Conservation (phyloP, 441 rosid genomes). For the Breynia disticha region DNA sequence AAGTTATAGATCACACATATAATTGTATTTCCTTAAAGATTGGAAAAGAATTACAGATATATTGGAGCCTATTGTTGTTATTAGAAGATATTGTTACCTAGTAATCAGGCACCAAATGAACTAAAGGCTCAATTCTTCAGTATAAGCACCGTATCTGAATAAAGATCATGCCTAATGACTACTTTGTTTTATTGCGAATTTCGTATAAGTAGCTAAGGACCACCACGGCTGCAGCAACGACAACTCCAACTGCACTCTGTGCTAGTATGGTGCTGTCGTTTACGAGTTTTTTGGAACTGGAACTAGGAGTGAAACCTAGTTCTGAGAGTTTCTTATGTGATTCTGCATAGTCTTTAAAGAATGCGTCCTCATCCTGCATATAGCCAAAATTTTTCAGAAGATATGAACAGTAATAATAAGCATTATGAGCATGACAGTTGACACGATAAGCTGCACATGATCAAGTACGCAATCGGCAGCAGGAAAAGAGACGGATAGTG, state of each 20-base stretch:
- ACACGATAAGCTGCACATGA: too few species aligned
- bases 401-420: too few species aligned
- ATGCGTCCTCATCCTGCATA: conserved; percentile 69
- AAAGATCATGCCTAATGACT: conserved; percentile 14
- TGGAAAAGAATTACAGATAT: too few species aligned
- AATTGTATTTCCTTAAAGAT: too few species aligned
- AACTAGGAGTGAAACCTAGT: conserved; percentile 54
- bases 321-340: conserved; percentile 88
- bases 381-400: background rate
- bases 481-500: background rate
- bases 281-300: conserved; percentile 28
- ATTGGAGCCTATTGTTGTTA: too few species aligned
- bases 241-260: conserved; percentile 71
- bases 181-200: conserved; percentile 58
- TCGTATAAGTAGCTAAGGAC: conserved; percentile 70
- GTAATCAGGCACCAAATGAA: too few species aligned
- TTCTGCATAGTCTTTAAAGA: conserved; percentile 60
- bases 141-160: background rate
- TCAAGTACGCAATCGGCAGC: background rate
- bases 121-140: too few species aligned
- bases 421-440: too few species aligned
- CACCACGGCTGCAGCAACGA: conserved; percentile 72
- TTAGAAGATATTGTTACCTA: too few species aligned
- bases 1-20: too few species aligned
- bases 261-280: conserved; percentile 52